These are phyloP conservation scores for Fusarium pseudonygamai DNA, from an alignment of 2,329 filamentous ascomycete species.

Conservation along the genomic window DNA sequence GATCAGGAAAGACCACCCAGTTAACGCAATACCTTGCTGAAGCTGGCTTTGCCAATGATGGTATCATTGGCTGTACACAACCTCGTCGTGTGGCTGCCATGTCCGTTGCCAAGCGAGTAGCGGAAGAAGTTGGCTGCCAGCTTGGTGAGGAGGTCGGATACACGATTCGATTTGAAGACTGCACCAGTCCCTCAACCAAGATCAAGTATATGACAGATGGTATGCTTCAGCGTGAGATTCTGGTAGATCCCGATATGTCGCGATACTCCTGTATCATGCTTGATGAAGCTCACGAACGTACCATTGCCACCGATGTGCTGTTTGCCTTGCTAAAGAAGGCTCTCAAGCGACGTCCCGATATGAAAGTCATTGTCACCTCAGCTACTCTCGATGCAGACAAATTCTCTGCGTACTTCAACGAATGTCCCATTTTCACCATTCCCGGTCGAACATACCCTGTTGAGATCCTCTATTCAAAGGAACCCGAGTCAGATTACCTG, in stretches of 20 bases:
- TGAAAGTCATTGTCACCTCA: slow-evolving; percentile 96
- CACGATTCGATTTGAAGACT: slow-evolving; percentile 97
- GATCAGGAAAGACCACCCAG: slow-evolving; percentile 97
- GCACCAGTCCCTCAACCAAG: slow-evolving; percentile 84
- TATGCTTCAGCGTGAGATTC: slow-evolving; percentile 95
- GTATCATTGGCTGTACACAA: slow-evolving; percentile 95
- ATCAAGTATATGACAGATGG: slow-evolving; percentile 99
- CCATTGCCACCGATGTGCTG: slow-evolving; percentile 93
- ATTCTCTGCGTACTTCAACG: slow-evolving; percentile 95
- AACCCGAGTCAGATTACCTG: slow-evolving; percentile 95
- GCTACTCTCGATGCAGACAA: slow-evolving; percentile 97
- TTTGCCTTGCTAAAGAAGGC: slow-evolving; percentile 97
- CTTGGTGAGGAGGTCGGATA: slow-evolving; percentile 95
- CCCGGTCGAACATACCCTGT: slow-evolving; percentile 95
- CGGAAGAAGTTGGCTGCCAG: slow-evolving; percentile 92
- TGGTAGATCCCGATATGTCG: slow-evolving; percentile 88
- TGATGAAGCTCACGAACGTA: slow-evolving; percentile 97
- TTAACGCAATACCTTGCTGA: slow-evolving; percentile 95
- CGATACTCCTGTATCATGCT: slow-evolving; percentile 98
- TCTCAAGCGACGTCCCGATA: slow-evolving; percentile 81
- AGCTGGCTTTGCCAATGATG: slow-evolving; percentile 85
- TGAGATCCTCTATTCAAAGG: slow-evolving; percentile 92
- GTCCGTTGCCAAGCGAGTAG: slow-evolving; percentile 96
- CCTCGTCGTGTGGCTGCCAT: slow-evolving; percentile 97
- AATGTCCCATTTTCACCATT: slow-evolving; percentile 96